Conservation (phyloP, 352 stramenopile species). For the Phytophthora rubi region DNA sequence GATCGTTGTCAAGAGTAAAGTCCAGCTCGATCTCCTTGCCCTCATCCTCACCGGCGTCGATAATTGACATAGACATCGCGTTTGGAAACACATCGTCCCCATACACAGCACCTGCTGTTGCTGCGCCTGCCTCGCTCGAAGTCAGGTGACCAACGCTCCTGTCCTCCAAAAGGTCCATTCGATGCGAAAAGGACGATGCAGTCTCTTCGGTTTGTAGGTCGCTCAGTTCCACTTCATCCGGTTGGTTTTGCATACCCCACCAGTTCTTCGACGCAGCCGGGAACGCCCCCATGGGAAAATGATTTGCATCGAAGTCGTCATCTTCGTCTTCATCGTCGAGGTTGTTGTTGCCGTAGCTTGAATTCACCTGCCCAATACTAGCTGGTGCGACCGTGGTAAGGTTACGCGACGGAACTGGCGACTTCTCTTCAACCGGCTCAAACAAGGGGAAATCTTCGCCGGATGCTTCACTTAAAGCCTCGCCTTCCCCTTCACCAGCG, state of each 20-base stretch:
- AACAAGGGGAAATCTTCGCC: conserved; percentile 37
- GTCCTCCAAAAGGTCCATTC: conserved; percentile 62
- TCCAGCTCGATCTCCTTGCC: conserved; percentile 85
- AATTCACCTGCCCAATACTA: conserved; percentile 8
- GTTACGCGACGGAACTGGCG: conserved; percentile 6
- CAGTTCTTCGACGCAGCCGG: conserved; percentile 76
- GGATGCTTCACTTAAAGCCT: conserved; percentile 19
- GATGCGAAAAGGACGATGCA: conserved; percentile 70
- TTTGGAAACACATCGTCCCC: conserved; percentile 41
- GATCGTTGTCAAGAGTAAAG: conserved; percentile 75
- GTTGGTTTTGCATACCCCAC: conserved; percentile 62
- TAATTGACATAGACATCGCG: conserved; percentile 85
- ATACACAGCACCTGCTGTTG: conserved; percentile 18
- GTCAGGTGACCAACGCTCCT: conserved; percentile 26
- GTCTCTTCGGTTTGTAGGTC: conserved; percentile 83
- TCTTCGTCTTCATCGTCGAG: conserved; percentile 37
- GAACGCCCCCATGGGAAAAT: conserved; percentile 58
- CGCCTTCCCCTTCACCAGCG: conserved; percentile 8
- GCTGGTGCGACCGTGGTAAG: background rate
- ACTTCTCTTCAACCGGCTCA: conserved; percentile 60
- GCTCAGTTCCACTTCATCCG: conserved; percentile 70
- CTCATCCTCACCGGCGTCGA: conserved; percentile 70
- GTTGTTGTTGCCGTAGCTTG: conserved; percentile 14
- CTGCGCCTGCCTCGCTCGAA: conserved; percentile 25
- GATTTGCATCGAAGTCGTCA: conserved; percentile 54